Percentiles rank a stretch among this genome's conserved stretches.
These are phyloP conservation scores for Adenanthera pavonina DNA, from an alignment of 306 rosid species.

Conservation along the genomic window DNA sequence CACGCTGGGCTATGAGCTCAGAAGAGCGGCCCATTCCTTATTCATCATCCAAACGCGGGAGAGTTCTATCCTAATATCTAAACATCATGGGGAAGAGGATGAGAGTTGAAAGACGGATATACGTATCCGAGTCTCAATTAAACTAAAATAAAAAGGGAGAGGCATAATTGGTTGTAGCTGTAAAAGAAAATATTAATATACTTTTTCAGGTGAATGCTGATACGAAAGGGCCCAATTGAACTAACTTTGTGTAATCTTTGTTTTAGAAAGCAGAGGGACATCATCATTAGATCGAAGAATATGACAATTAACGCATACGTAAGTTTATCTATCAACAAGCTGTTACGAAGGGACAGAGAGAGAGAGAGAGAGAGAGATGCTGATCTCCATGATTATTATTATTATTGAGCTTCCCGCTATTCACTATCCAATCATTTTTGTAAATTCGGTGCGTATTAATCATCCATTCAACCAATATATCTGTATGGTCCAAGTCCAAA, in stretches of 20 bases:
- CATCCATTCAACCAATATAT: background rate
- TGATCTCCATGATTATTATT: too few relatives aligned
- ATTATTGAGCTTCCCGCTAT: too few relatives aligned
- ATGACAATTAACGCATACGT: background rate
- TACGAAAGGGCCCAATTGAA: background rate
- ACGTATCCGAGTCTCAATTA: background rate
- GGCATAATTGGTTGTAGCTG: background rate
- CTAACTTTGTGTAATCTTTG: background rate
- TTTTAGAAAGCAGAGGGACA: background rate
- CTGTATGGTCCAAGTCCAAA: background rate
- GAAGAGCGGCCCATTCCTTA: background rate
- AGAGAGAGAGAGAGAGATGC: background rate
- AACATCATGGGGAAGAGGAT: background rate
- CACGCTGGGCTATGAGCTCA: background rate
- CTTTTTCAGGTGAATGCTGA: background rate
- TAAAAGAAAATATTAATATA: background rate
- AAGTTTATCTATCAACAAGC: background rate
- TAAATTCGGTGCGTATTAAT: background rate
- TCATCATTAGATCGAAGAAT: conserved; percentile 12
- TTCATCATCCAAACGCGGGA: background rate
- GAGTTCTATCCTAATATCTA: too few relatives aligned
- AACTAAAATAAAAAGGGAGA: background rate
- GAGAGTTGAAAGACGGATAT: background rate
- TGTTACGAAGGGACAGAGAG: background rate
- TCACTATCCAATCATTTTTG: background rate